Percentiles rank a stretch among this genome's conserved stretches.
Evolutionary conservation across 106 monocot genomes (phyloP).

Genomic region (Dendrobium nobile): DNA sequence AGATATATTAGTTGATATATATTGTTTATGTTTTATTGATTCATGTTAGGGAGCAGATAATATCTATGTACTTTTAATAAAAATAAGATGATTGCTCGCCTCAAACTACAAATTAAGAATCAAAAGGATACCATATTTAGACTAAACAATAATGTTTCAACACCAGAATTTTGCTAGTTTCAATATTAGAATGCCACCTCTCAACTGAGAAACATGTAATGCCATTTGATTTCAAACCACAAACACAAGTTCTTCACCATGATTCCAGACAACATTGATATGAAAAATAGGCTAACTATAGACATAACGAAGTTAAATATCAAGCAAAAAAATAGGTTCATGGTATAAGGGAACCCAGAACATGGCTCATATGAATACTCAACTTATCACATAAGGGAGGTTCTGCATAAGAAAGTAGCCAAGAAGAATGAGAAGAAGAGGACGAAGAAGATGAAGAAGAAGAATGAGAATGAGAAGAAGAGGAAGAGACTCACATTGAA

Average conservation of each 20-base stretch:
- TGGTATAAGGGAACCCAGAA: background rate
- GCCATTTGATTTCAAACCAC: too few species aligned
- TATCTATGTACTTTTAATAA: background rate
- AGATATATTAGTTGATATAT: background rate
- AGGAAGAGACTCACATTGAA: too few species aligned
- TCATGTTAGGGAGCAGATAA: background rate
- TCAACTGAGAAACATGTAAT: too few species aligned
- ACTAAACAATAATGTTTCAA: background rate
- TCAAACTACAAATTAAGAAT: background rate
- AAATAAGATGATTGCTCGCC: background rate
- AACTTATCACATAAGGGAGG: too few species aligned
- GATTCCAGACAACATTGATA: too few species aligned
- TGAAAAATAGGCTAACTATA: too few species aligned
- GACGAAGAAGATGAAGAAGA: accelerated
- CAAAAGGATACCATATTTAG: background rate
- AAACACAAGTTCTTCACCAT: too few species aligned
- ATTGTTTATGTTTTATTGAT: background rate
- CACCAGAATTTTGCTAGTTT: background rate
- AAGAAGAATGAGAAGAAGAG: too few species aligned
- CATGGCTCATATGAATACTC: background rate
- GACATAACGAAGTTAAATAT: too few species aligned
- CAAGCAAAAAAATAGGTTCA: too few species aligned
- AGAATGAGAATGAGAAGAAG: too few species aligned
- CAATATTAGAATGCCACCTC: background rate
- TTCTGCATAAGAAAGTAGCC: too few species aligned